Conservation (phyloP, 306 rosid species). For the Vigna reflexopilosa region DNA sequence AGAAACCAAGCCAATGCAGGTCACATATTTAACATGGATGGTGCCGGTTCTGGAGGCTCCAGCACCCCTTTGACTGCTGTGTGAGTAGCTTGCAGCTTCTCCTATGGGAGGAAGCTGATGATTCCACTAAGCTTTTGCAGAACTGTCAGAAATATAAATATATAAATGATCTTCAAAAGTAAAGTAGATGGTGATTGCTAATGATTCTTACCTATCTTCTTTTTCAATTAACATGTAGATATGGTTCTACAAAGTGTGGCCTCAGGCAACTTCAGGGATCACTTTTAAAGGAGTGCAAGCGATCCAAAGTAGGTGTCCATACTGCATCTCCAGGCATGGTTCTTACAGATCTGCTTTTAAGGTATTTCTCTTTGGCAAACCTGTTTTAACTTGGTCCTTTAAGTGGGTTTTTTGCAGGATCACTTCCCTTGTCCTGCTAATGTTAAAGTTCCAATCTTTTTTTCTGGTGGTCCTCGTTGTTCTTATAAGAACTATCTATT, state of each 20-base stretch:
- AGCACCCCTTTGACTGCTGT: slow-evolving; percentile 97
- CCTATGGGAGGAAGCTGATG: slow-evolving; percentile 13
- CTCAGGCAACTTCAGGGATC: slow-evolving; percentile 93
- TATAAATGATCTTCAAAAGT: not conserved
- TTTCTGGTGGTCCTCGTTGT: slow-evolving; percentile 3
- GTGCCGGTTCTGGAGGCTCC: slow-evolving; percentile 97
- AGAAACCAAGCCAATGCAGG: slow-evolving; percentile 75
- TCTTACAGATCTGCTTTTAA: slow-evolving; percentile 87
- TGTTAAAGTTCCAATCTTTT: not conserved
- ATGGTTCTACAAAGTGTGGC: slow-evolving; percentile 95
- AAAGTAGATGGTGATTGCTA: slow-evolving; percentile 35
- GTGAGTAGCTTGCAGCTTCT: slow-evolving; percentile 61
- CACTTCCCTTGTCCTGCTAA: not conserved
- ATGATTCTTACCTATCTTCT: slow-evolving; percentile 38
- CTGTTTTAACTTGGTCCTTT: slow-evolving; percentile 17
- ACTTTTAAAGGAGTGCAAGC: slow-evolving; percentile 79
- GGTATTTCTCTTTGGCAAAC: slow-evolving; percentile 53
- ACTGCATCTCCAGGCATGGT: slow-evolving; percentile 99
- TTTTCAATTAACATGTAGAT: slow-evolving; percentile 56
- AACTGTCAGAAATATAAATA: slow-evolving; percentile 6
- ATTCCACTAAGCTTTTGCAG: not conserved
- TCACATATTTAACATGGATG: slow-evolving; percentile 95
- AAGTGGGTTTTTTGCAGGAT: slow-evolving; percentile 7
- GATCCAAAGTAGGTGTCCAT: slow-evolving; percentile 87
- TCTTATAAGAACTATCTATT: not conserved